phyloP scores from a whole-genome alignment of 441 rosid genomes.

The Erodium trifolium region DNA sequence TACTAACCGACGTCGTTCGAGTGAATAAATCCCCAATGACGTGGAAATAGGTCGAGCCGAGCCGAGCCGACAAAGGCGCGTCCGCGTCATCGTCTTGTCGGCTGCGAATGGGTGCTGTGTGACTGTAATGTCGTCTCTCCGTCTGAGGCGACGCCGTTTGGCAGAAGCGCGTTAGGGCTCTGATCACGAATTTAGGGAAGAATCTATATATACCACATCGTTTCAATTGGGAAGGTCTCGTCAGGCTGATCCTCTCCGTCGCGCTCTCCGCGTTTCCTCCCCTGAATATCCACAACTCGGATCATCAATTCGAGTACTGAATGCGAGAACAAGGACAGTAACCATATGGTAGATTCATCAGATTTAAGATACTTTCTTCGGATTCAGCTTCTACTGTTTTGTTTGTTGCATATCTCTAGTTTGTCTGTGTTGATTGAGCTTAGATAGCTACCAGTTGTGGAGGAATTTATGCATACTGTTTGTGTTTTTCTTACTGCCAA shows the following conservation, averaged over 20 bases:
- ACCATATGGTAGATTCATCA: slow-evolving; percentile 9
- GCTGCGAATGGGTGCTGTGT: too few species aligned
- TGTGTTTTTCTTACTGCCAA: background rate
- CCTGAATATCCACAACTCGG: slow-evolving; percentile 1
- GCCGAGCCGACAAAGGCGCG: too few species aligned
- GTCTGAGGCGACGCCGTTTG: background rate
- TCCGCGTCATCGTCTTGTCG: too few species aligned
- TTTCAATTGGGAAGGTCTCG: background rate
- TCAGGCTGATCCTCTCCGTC: slow-evolving; percentile 11
- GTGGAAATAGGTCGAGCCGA: too few species aligned
- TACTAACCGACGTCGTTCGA: background rate
- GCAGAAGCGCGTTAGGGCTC: slow-evolving; percentile 9
- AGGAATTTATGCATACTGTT: background rate
- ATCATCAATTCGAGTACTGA: slow-evolving; percentile 5
- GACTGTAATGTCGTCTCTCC: background rate
- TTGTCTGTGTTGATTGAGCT: slow-evolving; percentile 8
- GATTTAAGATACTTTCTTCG: slow-evolving; percentile 7
- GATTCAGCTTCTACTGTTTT: slow-evolving; percentile 4
- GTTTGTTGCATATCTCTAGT: background rate
- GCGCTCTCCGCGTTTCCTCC: slow-evolving; percentile 4
- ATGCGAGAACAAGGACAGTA: slow-evolving; percentile 5
- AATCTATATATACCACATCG: background rate
- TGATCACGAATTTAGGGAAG: slow-evolving; percentile 9
- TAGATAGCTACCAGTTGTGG: background rate
- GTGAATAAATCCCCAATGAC: too few species aligned